Conservation (phyloP, 139 green algal genomes). For the Chlorella sp. region DNA sequence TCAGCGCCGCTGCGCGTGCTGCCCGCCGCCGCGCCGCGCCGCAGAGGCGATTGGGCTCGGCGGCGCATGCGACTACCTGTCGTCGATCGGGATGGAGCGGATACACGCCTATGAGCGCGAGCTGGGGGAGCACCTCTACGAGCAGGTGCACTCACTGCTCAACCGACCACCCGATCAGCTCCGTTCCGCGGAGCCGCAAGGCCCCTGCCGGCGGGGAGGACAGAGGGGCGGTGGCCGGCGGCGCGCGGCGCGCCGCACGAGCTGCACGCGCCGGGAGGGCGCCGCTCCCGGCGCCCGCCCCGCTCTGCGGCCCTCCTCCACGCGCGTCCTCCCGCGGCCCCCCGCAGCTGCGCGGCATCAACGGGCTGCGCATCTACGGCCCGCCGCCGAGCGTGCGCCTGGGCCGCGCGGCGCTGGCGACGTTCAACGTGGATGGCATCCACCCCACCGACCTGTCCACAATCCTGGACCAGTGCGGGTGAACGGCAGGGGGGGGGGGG, state of each 20-base stretch:
- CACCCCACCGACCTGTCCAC: constrained; percentile 96
- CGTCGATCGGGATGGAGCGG: constrained; percentile 68
- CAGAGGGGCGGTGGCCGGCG: background rate
- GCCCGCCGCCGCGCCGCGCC: too few species aligned
- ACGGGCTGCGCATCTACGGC: constrained; percentile 86
- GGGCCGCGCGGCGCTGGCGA: constrained; percentile 77
- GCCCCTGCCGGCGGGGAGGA: too few species aligned
- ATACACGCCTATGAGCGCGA: constrained; percentile 82
- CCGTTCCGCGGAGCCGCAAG: too few species aligned
- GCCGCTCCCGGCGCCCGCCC: too few species aligned
- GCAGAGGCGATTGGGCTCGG: constrained; percentile 75
- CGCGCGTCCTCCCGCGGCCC: too few species aligned
- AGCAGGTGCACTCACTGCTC: constrained; percentile 59
- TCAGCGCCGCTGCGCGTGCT: too few species aligned
- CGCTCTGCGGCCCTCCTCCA: background rate
- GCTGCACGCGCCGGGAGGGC: too few species aligned
- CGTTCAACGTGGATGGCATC: constrained; percentile 97
- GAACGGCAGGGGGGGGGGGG: too few species aligned
- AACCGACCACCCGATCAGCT: too few species aligned
- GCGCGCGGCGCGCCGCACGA: too few species aligned
- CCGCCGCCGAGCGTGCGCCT: constrained; percentile 53
- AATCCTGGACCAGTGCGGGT: constrained; percentile 87
- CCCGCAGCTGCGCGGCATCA: constrained; percentile 59
- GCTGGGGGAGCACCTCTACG: constrained; percentile 82
- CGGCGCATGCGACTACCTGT: constrained; percentile 79